A percentile compares a stretch with the other conserved stretches of the same genome.
phyloP scores from a whole-genome alignment of 768 basidiomycete genomes.

The Mycena vitilis region DNA sequence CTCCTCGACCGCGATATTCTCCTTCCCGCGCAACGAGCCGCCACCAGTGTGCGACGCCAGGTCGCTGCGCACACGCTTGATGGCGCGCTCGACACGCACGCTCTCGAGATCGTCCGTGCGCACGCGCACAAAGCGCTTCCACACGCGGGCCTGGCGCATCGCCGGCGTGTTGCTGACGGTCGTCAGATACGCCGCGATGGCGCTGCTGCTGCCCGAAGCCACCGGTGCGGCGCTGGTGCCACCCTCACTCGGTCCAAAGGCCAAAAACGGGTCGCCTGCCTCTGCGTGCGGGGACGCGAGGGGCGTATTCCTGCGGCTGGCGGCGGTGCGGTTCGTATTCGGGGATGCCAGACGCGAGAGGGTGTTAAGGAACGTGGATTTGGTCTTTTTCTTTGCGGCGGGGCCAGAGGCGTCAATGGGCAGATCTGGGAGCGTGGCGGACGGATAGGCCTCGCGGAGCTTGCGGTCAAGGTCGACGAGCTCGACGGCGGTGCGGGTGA shows the following conservation, averaged over 20 bases:
- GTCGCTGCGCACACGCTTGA: conserved; percentile 89
- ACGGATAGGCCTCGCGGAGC: conserved; percentile 73
- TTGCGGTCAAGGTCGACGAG: conserved; percentile 86
- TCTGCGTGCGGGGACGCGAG: conserved; percentile 66
- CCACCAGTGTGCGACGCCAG: conserved; percentile 74
- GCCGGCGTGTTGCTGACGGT: conserved; percentile 74
- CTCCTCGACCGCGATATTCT: conserved; percentile 41
- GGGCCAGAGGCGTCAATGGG: conserved; percentile 70
- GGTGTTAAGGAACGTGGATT: conserved; percentile 87
- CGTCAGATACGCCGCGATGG: conserved; percentile 84
- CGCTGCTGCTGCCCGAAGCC: conserved; percentile 64
- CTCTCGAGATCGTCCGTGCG: conserved; percentile 91
- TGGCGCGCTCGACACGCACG: conserved; percentile 85
- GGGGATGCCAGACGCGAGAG: conserved; percentile 87
- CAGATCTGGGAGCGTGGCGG: conserved; percentile 66
- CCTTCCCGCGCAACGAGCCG: conserved; percentile 46
- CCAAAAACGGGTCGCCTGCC: conserved; percentile 69
- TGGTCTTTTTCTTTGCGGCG: conserved; percentile 68
- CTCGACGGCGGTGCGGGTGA: conserved; percentile 82
- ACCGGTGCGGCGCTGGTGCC: conserved; percentile 41
- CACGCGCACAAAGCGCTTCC: conserved; percentile 89
- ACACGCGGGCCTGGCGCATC: conserved; percentile 73
- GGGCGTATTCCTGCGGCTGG: conserved; percentile 49
- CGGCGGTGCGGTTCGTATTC: conserved; percentile 60
- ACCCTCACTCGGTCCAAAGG: conserved; percentile 49